Percentiles rank a stretch among this genome's conserved stretches.
phyloP scores from a whole-genome alignment of 2,329 filamentous ascomycete species.

The Trichoderma oligosporum region DNA sequence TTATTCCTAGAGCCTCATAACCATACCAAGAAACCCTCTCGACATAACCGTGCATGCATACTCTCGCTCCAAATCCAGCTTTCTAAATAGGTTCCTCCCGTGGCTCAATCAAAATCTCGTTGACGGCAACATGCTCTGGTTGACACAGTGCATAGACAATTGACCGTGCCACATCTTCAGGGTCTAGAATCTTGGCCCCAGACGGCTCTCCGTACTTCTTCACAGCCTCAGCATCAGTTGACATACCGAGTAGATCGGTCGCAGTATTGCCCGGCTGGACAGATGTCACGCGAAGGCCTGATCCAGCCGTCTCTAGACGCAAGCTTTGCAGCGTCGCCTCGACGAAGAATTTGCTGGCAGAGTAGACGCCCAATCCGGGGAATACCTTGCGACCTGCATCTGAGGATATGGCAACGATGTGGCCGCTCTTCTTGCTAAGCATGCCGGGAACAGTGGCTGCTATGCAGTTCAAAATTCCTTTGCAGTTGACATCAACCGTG shows the following conservation, averaged over 20 bases:
- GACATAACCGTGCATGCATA: too few species aligned
- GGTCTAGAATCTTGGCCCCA: conserved; percentile 70
- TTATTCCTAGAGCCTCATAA: too few species aligned
- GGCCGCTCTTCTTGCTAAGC: conserved; percentile 64
- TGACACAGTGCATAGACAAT: conserved; percentile 73
- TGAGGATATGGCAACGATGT: conserved; percentile 78
- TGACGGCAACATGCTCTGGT: conserved; percentile 72
- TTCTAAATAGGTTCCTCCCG: conserved; percentile 67
- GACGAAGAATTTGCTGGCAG: conserved; percentile 80
- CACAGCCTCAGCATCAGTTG: conserved; percentile 69
- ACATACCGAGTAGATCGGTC: conserved; percentile 70
- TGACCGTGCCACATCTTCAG: conserved; percentile 66
- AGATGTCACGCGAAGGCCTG: conserved; percentile 67
- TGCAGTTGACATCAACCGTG: conserved; percentile 83
- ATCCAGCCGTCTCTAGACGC: conserved; percentile 70
- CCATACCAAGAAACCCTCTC: too few species aligned
- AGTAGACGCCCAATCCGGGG: conserved; percentile 77
- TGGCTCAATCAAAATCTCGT: conserved; percentile 76
- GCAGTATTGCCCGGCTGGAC: conserved; percentile 75
- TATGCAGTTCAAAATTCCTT: conserved; percentile 71
- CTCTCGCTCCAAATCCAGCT: background rate
- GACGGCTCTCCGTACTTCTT: conserved; percentile 75
- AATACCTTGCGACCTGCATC: conserved; percentile 80
- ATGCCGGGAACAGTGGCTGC: conserved; percentile 67
- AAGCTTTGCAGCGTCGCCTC: conserved; percentile 74